Evolutionary conservation across 306 rosid species (phyloP), one percentile per base, ranked within the genome.

Genomic region (Inga oerstediana): DNA sequence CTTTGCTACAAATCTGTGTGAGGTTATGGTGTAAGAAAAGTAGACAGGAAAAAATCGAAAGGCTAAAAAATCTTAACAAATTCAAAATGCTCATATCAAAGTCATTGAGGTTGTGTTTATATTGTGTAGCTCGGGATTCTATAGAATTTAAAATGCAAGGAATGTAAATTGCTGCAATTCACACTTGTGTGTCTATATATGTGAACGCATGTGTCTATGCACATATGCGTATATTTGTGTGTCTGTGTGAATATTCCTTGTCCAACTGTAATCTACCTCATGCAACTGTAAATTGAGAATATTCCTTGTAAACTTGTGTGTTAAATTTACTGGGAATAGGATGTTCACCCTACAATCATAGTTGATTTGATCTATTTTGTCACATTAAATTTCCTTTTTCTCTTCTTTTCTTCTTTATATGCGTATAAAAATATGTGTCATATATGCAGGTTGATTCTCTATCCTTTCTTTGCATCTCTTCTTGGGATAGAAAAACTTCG

Each of bases 401-500:
- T 45, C 78, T 74, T 81, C 19, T 44, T 82, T 74, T 81, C 81
- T 45, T 75, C 13, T 56, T 56, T 79, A 43, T 43, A 77, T 80
- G 59, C 77, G 46, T 74, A 79, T 24, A 24, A 24, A 24, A 74
- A 88, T 74, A 71, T 86, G 72, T 79, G 65, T 72, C 62, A 32
- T 87, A 66, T 87, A 66, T 87, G 83, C 95, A 96, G 99, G 87
- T 81, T 88, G 86, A 89, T 93, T 85, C 86, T 96, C 81, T 96
- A 96, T 90, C 97, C 98, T 78, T 85, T 91, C 62, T 92, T 96
- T 87, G 97, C 99, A 59, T 91, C 97, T 77, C 92, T 96, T 85
- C 93, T 96, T 83, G 99, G 99, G 79, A 96, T 96, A 83, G 99
- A 96, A 89, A 93, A 90, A 86, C 98, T 93, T 86, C 98, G 98